These are phyloP conservation scores for Fraxinus dipetala DNA, from an alignment of 305 asterid species.

Conservation along the genomic window DNA sequence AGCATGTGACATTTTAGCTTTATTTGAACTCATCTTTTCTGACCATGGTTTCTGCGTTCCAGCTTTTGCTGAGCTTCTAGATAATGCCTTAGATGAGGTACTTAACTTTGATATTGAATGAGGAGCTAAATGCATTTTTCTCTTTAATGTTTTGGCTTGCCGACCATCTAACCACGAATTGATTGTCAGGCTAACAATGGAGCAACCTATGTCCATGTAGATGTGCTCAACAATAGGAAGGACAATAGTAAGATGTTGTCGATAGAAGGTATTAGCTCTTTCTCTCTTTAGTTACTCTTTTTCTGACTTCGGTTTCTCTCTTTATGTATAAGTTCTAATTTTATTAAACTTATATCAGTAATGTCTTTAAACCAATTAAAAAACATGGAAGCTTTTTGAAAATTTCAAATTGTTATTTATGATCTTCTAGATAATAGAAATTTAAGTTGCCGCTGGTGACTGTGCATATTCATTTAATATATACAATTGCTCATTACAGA, in stretches of 20 bases:
- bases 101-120: neutral
- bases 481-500: constrained; percentile 34
- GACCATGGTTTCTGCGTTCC: neutral
- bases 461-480: neutral
- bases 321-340: neutral
- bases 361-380: neutral
- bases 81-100: constrained; percentile 82
- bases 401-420: neutral
- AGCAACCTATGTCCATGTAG: constrained; percentile 58
- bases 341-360: neutral
- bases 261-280: constrained; percentile 53
- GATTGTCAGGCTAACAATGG: constrained; percentile 49
- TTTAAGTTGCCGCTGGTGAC: neutral
- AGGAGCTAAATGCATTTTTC: neutral
- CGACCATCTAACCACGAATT: neutral
- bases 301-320: neutral
- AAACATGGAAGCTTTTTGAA: neutral
- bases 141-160: neutral
- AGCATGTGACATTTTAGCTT: neutral
- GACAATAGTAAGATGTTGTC: constrained; percentile 48
- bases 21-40: neutral
- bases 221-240: constrained; percentile 51
- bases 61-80: constrained; percentile 91
- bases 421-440: neutral
- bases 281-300: neutral